Base-by-base conservation (phyloP, 805 yeast species). In the Clavispora asparagi region DNA sequence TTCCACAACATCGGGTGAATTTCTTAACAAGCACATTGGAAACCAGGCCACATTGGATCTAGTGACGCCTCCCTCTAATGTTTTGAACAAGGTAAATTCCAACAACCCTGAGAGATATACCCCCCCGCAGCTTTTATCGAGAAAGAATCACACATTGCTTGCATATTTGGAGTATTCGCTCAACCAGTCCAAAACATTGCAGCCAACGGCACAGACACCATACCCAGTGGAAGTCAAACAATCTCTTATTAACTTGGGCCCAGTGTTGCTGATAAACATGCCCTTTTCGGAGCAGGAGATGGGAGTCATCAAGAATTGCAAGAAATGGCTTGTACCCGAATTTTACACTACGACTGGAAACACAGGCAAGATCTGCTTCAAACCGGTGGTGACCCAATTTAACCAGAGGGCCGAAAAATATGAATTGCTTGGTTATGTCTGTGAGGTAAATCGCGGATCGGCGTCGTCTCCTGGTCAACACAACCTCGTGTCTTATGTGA, bases 341-440 rank as follows among this genome's bases (percentile, higher is more conserved):
- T 85, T 85, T 59, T 82, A 75, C 56, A 60, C 64, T 2, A 44
- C 48, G 9, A 50, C 48, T 9, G 74, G 76, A 3, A 61, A 65
- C 19, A 63, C 68, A 19, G 68, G 66, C 28, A 68, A 28, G 38
- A 66, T 71, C 19, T 50, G 63, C 10, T 55, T 79, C 45, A 70
- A 69, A 42, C 60, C 69, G 6, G 60, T 59, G 27, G 52, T 62
- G 6, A 60, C 67, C 11, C 63, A 60, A 31, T 50, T 54, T 45
- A 54, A 51, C 31, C 62, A 57, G 38, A 72, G 71, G 27, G 58
- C 63, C 3, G 63, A 64, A 19, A 78, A 76, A 55, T 87, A 83
- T 60, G 84, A 83, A 48, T 62, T 87, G 30, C 68, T 76, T 41
- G 92, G 92, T 0, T 83, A 76, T 55, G 87, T 86, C 17, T 86